These are phyloP conservation scores for Coccomyxa sp. DNA, from an alignment of 139 green algal genomes.

Conservation along the genomic window DNA sequence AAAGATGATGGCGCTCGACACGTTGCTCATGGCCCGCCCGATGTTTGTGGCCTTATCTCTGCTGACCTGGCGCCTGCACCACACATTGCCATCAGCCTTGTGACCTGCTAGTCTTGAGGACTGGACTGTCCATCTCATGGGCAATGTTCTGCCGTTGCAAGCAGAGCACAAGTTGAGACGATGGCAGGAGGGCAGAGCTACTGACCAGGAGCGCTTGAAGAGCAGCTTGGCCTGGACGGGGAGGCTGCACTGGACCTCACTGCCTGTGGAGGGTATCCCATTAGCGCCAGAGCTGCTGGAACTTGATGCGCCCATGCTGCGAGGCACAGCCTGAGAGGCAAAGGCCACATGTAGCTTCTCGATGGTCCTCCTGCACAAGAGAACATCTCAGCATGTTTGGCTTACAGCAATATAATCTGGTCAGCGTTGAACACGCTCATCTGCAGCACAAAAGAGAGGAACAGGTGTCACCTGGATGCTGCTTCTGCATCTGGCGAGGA, in stretches of 20 bases:
- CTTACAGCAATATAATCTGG: background rate
- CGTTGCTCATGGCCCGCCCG: constrained; percentile 60
- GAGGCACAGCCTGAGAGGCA: background rate
- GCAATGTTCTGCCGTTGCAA: background rate
- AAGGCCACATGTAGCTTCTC: background rate
- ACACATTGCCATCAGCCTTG: too few species aligned
- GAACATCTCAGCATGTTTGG: background rate
- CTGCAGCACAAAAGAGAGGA: background rate
- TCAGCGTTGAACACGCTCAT: too few species aligned
- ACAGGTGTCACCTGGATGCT: constrained; percentile 13
- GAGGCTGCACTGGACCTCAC: background rate
- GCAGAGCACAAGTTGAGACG: background rate
- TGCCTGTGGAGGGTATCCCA: background rate
- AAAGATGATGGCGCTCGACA: constrained; percentile 87
- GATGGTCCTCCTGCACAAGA: background rate
- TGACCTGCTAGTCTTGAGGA: too few species aligned
- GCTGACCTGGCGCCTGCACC: constrained; percentile 57
- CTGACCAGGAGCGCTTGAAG: constrained; percentile 37
- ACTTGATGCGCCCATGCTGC: background rate
- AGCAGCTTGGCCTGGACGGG: constrained; percentile 44
- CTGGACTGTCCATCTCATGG: background rate
- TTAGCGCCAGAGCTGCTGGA: background rate
- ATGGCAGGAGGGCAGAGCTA: background rate
- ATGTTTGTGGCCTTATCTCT: constrained; percentile 80
- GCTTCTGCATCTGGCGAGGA: constrained; percentile 47